phyloP scores from a whole-genome alignment of 345 rosid species.

The Murraya koenigii region DNA sequence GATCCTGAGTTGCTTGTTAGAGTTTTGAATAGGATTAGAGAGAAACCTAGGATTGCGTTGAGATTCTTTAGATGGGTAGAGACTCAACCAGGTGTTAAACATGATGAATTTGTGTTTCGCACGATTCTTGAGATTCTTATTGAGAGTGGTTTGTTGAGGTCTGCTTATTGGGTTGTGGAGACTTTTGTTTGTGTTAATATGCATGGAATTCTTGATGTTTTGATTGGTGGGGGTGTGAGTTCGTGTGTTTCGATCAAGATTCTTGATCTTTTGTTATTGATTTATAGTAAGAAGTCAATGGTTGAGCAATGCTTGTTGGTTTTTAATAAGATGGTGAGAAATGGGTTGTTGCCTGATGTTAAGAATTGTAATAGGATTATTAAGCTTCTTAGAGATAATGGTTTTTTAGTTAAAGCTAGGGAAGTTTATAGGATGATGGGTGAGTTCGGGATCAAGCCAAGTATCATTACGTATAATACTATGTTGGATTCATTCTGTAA shows the following conservation, averaged over 20 bases:
- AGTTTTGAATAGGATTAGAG: conserved; percentile 45
- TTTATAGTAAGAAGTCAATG: conserved; percentile 53
- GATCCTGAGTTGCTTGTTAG: conserved; percentile 51
- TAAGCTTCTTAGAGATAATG: conserved; percentile 50
- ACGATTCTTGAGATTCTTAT: conserved; percentile 57
- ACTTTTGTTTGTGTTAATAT: conserved; percentile 36
- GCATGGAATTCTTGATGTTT: conserved; percentile 52
- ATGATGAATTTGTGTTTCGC: conserved; percentile 38
- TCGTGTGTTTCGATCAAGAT: conserved; percentile 32
- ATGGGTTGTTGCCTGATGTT: conserved; percentile 53
- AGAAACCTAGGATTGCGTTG: conserved; percentile 51
- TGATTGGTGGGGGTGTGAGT: conserved; percentile 34
- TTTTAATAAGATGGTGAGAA: conserved; percentile 56
- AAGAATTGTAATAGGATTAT: conserved; percentile 65
- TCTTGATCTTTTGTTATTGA: conserved; percentile 55
- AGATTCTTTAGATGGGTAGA: conserved; percentile 58
- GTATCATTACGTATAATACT: conserved; percentile 53
- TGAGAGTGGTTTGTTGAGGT: conserved; percentile 39
- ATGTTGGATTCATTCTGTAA: conserved; percentile 58
- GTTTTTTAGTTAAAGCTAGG: conserved; percentile 27
- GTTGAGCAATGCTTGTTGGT: conserved; percentile 44
- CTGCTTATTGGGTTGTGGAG: conserved; percentile 58
- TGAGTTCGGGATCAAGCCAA: conserved; percentile 48
- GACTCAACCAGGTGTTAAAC: conserved; percentile 43
- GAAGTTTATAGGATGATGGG: conserved; percentile 51